Conservation (phyloP, 495 filamentous ascomycete genomes). For the Penicillium antarcticum region DNA sequence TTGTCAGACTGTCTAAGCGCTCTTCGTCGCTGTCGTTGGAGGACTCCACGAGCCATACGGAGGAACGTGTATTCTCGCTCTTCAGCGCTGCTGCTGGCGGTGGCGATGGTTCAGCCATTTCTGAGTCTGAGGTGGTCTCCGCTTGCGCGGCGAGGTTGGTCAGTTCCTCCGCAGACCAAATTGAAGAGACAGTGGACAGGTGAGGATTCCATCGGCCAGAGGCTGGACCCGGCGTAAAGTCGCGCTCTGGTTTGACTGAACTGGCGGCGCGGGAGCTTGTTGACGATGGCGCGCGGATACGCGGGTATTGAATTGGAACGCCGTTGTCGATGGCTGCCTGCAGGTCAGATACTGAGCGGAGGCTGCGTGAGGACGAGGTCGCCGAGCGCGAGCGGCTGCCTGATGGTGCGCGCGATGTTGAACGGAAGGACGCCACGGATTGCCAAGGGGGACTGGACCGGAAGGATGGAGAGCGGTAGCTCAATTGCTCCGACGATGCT, state of each 20-base stretch:
- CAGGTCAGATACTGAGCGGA: slow-evolving; percentile 34
- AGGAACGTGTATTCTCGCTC: slow-evolving; percentile 32
- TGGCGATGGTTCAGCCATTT: slow-evolving; percentile 15
- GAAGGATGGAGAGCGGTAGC: slow-evolving; percentile 37
- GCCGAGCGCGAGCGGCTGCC: slow-evolving; percentile 36
- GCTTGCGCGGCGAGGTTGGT: slow-evolving; percentile 12
- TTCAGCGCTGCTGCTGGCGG: slow-evolving; percentile 23
- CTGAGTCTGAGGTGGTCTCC: slow-evolving; percentile 13
- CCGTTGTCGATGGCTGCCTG: slow-evolving; percentile 40
- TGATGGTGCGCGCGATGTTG: slow-evolving; percentile 27
- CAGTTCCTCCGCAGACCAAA: slow-evolving; percentile 48
- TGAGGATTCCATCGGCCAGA: slow-evolving; percentile 67
- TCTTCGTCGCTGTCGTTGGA: slow-evolving; percentile 32
- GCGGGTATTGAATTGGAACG: slow-evolving; percentile 46
- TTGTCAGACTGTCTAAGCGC: slow-evolving; percentile 38
- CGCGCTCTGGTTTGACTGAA: slow-evolving; percentile 29
- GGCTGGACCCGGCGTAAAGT: slow-evolving; percentile 33
- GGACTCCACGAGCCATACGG: slow-evolving; percentile 47
- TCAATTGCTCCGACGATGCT: slow-evolving; percentile 34
- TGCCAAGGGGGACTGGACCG: slow-evolving; percentile 38
- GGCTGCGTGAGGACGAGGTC: slow-evolving; percentile 37
- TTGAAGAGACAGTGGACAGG: slow-evolving; percentile 69
- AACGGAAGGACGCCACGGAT: slow-evolving; percentile 27
- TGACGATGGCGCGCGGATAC: slow-evolving; percentile 43
- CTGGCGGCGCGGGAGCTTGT: slow-evolving; percentile 47